Evolutionary conservation across 2,329 filamentous ascomycete species (phyloP).

Genomic region (Ambrosiella cleistominuta): DNA sequence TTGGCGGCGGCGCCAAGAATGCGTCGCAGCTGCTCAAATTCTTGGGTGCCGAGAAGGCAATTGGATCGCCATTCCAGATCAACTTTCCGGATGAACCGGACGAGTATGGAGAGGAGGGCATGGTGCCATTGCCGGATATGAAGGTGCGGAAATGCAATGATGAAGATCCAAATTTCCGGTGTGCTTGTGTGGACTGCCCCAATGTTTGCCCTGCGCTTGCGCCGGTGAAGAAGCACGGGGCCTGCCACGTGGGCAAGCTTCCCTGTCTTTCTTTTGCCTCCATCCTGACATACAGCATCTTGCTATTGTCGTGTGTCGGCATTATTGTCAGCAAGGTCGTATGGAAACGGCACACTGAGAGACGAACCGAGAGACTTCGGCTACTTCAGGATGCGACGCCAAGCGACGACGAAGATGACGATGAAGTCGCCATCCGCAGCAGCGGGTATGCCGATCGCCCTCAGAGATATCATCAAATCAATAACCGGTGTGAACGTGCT

Average conservation of each 20-base stretch:
- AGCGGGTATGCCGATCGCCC: conserved; percentile 63
- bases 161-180: conserved; percentile 67
- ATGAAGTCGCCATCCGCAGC: conserved; percentile 42
- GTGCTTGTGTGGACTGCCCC: conserved; percentile 85
- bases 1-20: conserved; percentile 86
- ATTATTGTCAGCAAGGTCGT: conserved; percentile 57
- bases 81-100: conserved; percentile 49
- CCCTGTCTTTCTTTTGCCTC: conserved; percentile 89
- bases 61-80: conserved; percentile 95
- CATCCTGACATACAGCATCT: conserved; percentile 65
- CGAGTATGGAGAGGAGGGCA: conserved; percentile 37
- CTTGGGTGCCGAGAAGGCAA: conserved; percentile 73
- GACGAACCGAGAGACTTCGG: conserved; percentile 66
- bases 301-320: conserved; percentile 49
- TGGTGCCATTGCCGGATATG: conserved; percentile 49
- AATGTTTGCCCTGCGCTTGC: conserved; percentile 70
- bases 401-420: conserved; percentile 85
- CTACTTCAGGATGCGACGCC: conserved; percentile 68
- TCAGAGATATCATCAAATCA: conserved; percentile 63
- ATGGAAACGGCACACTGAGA: conserved; percentile 54
- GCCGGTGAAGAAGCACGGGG: conserved; percentile 47
- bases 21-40: conserved; percentile 79
- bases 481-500: conserved; percentile 60
- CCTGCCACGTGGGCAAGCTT: conserved; percentile 71
- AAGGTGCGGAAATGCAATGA: conserved; percentile 77